A percentile compares a stretch with the other conserved stretches of the same genome.
phyloP scores from a whole-genome alignment of 768 basidiomycete genomes.

The Lentinula sp. region DNA sequence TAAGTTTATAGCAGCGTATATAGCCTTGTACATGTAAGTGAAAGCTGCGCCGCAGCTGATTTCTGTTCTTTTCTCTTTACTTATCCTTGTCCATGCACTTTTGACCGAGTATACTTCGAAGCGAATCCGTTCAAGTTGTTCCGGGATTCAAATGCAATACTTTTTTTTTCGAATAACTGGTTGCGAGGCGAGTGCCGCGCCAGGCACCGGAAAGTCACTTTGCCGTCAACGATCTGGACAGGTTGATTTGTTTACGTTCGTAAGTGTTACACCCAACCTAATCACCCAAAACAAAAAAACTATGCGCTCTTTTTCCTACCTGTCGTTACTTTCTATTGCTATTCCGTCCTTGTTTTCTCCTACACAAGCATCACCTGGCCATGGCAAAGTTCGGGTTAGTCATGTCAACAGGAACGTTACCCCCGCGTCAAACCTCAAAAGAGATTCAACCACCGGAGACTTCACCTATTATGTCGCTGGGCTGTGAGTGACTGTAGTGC shows the following conservation, averaged over 20 bases:
- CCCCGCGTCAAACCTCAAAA: neutral
- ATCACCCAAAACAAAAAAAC: neutral
- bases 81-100: neutral
- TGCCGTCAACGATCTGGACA: neutral
- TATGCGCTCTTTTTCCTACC: constrained; percentile 3
- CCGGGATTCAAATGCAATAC: no score
- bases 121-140: no score
- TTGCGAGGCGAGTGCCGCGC: neutral
- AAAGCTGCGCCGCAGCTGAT: neutral
- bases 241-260: neutral
- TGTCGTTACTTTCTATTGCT: neutral
- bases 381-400: neutral
- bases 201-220: neutral
- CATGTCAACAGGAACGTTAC: neutral
- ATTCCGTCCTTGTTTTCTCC: neutral
- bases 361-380: neutral
- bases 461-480: neutral
- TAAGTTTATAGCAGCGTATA: neutral
- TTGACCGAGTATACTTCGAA: no score
- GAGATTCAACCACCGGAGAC: constrained; percentile 2
- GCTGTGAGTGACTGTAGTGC: neutral
- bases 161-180: no score
- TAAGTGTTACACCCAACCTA: neutral
- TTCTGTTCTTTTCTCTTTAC: neutral
- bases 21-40: neutral